A percentile compares a stretch with the other conserved stretches of the same genome.
phyloP scores from a whole-genome alignment of 352 stramenopile species.

The Globisporangium ultimum region DNA sequence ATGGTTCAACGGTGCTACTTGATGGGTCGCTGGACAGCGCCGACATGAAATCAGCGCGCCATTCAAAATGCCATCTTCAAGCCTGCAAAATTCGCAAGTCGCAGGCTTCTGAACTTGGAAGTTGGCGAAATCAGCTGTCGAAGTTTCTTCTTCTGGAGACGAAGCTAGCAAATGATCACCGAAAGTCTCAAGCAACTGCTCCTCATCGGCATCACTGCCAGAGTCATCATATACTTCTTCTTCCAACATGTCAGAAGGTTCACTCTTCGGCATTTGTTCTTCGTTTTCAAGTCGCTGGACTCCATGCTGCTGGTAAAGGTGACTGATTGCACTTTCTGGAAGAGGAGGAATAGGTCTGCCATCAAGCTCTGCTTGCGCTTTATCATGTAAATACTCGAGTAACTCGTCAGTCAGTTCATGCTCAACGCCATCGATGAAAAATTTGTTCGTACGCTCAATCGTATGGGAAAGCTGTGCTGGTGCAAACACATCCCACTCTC shows the following conservation, averaged over 20 bases:
- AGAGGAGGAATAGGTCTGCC: constrained; percentile 39
- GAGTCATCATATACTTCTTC: constrained; percentile 33
- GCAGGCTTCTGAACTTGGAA: background rate
- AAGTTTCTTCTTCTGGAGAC: background rate
- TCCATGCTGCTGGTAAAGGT: constrained; percentile 16
- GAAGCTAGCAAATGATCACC: constrained; percentile 38
- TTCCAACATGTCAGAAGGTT: constrained; percentile 7
- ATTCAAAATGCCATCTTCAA: constrained; percentile 69
- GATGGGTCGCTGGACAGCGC: constrained; percentile 44
- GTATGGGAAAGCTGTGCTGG: constrained; percentile 38
- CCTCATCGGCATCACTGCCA: constrained; percentile 40
- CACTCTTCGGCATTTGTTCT: constrained; percentile 4
- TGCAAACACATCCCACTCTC: constrained; percentile 55
- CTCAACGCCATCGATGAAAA: constrained; percentile 72
- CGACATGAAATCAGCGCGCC: constrained; percentile 43
- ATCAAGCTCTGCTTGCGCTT: constrained; percentile 60
- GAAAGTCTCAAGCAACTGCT: constrained; percentile 50
- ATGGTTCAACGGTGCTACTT: constrained; percentile 35
- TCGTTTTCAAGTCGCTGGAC: background rate
- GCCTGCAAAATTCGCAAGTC: constrained; percentile 49
- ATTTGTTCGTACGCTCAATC: constrained; percentile 58
- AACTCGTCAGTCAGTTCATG: constrained; percentile 71
- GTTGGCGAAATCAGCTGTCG: background rate
- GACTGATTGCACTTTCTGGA: constrained; percentile 32
- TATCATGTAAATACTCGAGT: constrained; percentile 61